phyloP scores from a whole-genome alignment of 371 early-diverging fungal genomes.

The Circinella minor region DNA sequence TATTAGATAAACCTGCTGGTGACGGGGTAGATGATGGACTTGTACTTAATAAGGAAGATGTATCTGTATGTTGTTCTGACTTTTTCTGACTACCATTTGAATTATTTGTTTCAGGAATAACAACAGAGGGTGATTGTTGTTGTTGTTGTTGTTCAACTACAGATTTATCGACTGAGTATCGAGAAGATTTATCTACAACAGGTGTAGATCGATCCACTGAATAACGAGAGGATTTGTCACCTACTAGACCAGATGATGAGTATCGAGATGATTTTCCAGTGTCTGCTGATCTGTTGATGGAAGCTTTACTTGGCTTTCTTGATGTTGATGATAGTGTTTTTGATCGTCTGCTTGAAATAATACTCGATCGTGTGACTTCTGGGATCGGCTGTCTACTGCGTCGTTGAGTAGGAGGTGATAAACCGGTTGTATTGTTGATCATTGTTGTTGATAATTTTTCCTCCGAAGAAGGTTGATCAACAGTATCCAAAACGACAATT shows the following conservation, averaged over 20 bases:
- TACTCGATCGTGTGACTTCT: slow-evolving; percentile 5
- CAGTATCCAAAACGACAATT: background rate
- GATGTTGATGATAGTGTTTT: slow-evolving; percentile 7
- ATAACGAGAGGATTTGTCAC: background rate
- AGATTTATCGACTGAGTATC: no score
- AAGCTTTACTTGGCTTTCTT: slow-evolving; percentile 10
- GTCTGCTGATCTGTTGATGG: background rate
- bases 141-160: no score
- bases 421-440: background rate
- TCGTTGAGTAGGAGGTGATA: background rate
- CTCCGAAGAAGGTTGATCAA: background rate
- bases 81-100: no score
- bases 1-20: background rate
- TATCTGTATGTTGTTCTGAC: background rate
- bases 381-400: background rate
- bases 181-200: no score
- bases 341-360: slow-evolving; percentile 4
- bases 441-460: slow-evolving; percentile 8
- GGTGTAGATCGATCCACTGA: no score
- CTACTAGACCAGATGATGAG: background rate
- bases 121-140: no score
- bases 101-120: no score
- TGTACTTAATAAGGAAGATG: background rate
- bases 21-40: background rate
- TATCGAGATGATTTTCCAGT: slow-evolving; percentile 1